Base-by-base conservation (phyloP, 129 eudicot species). In the Escallonia herrerae region DNA sequence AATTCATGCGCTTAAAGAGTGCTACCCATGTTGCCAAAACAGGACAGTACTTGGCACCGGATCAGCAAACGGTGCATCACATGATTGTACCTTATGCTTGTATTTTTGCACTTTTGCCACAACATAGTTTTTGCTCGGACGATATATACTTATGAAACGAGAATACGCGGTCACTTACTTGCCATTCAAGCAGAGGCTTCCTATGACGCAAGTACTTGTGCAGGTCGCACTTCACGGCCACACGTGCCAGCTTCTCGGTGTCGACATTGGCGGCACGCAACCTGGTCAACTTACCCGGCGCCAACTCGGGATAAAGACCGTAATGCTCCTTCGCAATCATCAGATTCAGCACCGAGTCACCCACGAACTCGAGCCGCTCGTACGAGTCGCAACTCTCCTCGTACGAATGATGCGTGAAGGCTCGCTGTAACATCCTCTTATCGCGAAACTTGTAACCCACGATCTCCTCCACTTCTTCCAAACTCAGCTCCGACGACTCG, bases 201-300 rank as follows among this genome's bases (percentile, higher is more conserved):
- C 71, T 57, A 72, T 89, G 89, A 3, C 75, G 77, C 40, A 89
- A 47, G 65, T 65, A 83, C 51, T 63, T 73, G 62, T 82, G 72
- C 46, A 89, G 77, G 41, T 68, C 60, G 39, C 66, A 74, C 51
- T 70, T 68, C 7, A 81, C 65, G 2, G 94, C 83, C 6, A 70
- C 94, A 0, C 94, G 81, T 1, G 87, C 96, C 40, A 85, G 83
- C 10, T 87, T 87, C 65, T 88, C 96, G 0, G 75, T 85, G 39
- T 86, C 86, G 3, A 85, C 93, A 52, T 89, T 89, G 51, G 80
- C 87, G 0, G 94, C 58, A 2, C 96, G 79, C 12, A 89, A 58
- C 42, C 43, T 72, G 41, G 94, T 89, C 62, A 85, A 47, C 47
- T 64, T 64, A 3, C 96, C 96, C 0, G 85, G 80, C 2, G 65